Base-by-base conservation (phyloP, 2,329 filamentous ascomycete genomes). In the Aspergillus sp. region DNA sequence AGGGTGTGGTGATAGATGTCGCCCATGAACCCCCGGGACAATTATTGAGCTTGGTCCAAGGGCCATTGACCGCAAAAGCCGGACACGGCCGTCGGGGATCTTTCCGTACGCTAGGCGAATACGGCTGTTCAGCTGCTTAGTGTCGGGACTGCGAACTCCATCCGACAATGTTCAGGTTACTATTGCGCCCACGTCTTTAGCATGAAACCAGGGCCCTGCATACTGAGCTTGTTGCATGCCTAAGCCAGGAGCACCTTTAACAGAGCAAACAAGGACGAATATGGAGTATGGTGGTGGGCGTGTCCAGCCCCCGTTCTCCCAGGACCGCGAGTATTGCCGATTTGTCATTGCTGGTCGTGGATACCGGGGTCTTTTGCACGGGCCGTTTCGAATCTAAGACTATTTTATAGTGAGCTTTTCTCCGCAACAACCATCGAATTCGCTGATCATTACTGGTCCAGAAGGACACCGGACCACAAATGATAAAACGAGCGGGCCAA, bases 341-440 rank as follows among this genome's bases (percentile, higher is more conserved):
- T 32, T 48, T 48, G 30, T 49, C 27, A 25, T 54, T 21, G 51
- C 44, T 54, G 8, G 23, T 42, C 48, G 47, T 27, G 27, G 48
- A 27, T 54, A 52, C 19, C 30, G 53, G 47, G 25, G n/a, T 13
- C 13, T 17, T 17, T 42, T 38, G 41, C 51, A 54, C 50, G 50
- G 41, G 42, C 57, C 50, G 50, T 39, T 39, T 54, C 57, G 27
- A 54, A 36, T 27, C 36, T 51, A 54, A 27, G 8, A 38, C 52
- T 42, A 47, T 39, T 23, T 21, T 53, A 41, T 25, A 17, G 25
- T 54, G 27, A 41, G 47, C 36, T 50, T 50, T 50, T 50, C 47
- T 50, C 47, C 50, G 36, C 41, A 48, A 47, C 10, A 50, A 36
- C 8, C n/a, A 50, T 42, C 27, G 10, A 50, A 5, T 2, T 30